Evolutionary conservation across 1,139 yeast species (phyloP), one percentile per base, ranked within the genome.

Genomic region (Yamadazyma siamensis): DNA sequence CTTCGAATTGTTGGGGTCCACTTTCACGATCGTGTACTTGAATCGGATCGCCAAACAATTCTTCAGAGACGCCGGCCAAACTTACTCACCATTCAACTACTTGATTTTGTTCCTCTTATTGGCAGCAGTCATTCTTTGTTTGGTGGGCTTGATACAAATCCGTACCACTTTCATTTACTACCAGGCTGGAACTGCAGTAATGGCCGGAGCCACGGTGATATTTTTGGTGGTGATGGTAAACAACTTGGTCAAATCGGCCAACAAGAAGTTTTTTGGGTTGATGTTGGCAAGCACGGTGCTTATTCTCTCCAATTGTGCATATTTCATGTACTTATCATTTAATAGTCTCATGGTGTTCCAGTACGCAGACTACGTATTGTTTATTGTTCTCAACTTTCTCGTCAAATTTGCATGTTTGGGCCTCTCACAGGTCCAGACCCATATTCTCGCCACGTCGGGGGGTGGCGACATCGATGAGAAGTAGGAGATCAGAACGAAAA

Each of bases 1-100:
- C 20, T 40, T 40, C 21, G 44, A 40, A 31, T 21, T 40, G 7
- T 16, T 40, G 19, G 44, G 41, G 2, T 33, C 40, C 8, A 34
- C 33, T 2, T 35, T 35, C 25, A 34, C 41, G 3, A 27, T 35
- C 18, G 38, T 32, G 6, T 39, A 37, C 23, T 21, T 39, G 25
- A 31, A 38, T 16, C 17, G 38, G 8, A 24, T 33, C 8, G 16
- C 29, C 14, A 38, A 40, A 17, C 34, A 15, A 14, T 36, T 26
- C 14, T 28, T 25, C 17, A 22, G 26, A 6, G 32, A 17, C 21
- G 24, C 24, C n/a, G 37, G 29, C 10, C 14, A 12, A 2, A 20
- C 34, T 8, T 29, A 30, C 23, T 28, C 39, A 5, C 16, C 27
- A 3, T 29, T 35, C 20, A 37, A 33, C 15, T 40, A 37, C 13